These are phyloP conservation scores for Schoenoplectus tabernaemontani DNA, from an alignment of 202 grass and related monocot species.

Conservation along the genomic window DNA sequence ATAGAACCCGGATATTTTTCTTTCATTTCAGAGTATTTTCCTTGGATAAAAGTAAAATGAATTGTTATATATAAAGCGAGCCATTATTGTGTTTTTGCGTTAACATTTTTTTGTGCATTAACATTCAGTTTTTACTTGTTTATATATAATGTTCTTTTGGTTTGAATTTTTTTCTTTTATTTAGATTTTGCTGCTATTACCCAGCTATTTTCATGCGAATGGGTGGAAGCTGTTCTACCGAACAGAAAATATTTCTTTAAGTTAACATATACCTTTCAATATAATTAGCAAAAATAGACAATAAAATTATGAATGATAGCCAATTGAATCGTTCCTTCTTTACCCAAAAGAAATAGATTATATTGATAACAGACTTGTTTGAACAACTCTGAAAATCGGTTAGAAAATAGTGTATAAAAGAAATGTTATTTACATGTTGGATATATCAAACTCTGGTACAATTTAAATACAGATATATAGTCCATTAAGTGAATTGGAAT, in stretches of 20 bases:
- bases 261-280: neutral
- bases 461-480: neutral
- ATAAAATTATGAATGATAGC: too few species aligned
- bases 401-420: neutral
- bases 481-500: neutral
- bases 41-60: neutral
- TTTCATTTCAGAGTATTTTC: neutral
- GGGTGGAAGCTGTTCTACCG: neutral
- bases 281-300: neutral
- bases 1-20: neutral
- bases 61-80: neutral
- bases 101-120: neutral
- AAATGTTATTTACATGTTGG: neutral
- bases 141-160: neutral
- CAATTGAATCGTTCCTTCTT: too few species aligned
- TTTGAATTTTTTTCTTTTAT: neutral
- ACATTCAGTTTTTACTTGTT: neutral
- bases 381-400: neutral
- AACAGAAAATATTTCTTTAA: neutral
- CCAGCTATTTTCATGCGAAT: too few species aligned
- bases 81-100: neutral
- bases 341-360: neutral
- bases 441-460: neutral
- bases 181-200: neutral
- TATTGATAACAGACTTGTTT: neutral